Conservation (phyloP, 768 basidiomycete genomes). For the Xanthoconium purpureum region DNA sequence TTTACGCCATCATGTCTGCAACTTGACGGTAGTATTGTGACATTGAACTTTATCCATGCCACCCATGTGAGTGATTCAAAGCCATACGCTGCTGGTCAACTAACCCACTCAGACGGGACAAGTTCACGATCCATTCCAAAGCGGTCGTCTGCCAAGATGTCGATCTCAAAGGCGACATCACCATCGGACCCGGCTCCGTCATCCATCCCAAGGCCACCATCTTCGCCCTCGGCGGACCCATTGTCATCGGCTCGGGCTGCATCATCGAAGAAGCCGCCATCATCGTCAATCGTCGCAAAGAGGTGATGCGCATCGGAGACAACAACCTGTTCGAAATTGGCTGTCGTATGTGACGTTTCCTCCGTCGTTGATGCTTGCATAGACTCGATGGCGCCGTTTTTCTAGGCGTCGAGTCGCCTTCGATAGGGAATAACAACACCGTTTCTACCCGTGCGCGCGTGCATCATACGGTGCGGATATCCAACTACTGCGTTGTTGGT, state of each 20-base stretch:
- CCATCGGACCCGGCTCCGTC: constrained; percentile 87
- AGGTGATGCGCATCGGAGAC: constrained; percentile 91
- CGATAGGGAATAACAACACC: constrained; percentile 83
- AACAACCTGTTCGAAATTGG: constrained; percentile 94
- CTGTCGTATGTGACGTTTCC: constrained; percentile 56
- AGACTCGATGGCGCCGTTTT: not conserved
- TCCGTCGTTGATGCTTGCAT: too few relatives aligned
- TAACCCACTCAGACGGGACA: constrained; percentile 61
- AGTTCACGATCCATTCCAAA: constrained; percentile 86
- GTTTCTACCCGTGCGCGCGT: constrained; percentile 81
- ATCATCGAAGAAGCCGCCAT: constrained; percentile 91
- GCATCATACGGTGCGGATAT: constrained; percentile 77
- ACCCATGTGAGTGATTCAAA: constrained; percentile 26
- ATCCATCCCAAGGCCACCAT: constrained; percentile 95
- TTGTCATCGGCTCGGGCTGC: constrained; percentile 83
- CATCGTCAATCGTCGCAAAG: constrained; percentile 86
- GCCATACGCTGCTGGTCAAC: not conserved
- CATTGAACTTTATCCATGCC: constrained; percentile 20
- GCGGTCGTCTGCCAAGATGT: constrained; percentile 92
- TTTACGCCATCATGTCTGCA: not conserved
- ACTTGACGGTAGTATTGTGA: not conserved
- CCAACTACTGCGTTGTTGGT: constrained; percentile 80
- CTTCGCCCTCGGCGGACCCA: constrained; percentile 86
- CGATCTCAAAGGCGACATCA: constrained; percentile 91
- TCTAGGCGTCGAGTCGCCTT: constrained; percentile 83